Conservation (phyloP, 129 eudicot species). For the Daucus carota region DH1_v3.0 NC_030386.2:16630501-16631000, state of each 20-base stretch:
- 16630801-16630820: background rate
- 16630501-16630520: background rate
- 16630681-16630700: constrained; percentile 74
- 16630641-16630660: constrained; percentile 57
- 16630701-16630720: constrained; percentile 65
- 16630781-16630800: background rate
- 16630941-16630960: constrained; percentile 98
- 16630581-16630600: constrained; percentile 28
- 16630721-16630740: constrained; percentile 79
- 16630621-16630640: constrained; percentile 67
- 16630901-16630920: too few relatives aligned
- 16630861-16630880: too few relatives aligned
- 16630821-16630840: background rate
- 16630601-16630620: constrained; percentile 55
- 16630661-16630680: constrained; percentile 52
- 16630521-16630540: too few relatives aligned
- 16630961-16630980: constrained; percentile 77
- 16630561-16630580: background rate
- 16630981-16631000: constrained; percentile 90
- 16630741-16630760: constrained; percentile 30
- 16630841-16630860: background rate
- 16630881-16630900: too few relatives aligned
- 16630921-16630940: constrained; percentile 15
- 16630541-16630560: background rate
- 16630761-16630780: too few relatives aligned